Base-by-base conservation (phyloP, 2,329 filamentous ascomycete species). In the Cladosporium sp. region DNA sequence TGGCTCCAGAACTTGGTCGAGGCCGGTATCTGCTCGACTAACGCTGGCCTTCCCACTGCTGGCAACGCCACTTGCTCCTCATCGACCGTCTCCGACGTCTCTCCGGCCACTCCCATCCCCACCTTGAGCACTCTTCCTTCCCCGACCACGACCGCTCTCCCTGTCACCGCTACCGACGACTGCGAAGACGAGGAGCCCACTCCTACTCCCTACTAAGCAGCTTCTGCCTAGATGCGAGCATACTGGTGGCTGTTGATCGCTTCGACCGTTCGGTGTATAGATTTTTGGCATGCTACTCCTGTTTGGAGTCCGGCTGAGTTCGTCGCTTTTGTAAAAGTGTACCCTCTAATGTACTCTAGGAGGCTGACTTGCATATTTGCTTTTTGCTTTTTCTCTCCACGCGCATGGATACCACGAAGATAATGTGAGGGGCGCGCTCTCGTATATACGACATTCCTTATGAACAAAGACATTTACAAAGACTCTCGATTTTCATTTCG, bases 1-100 rank as follows among this genome's bases (percentile, higher is more conserved):
- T 77, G 75, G 74, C 69, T 77, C 52, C 67, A 71, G 65, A 73
- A 75, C 65, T 63, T 75, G 35, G 50, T 67, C 35, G 72, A 69
- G 21, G 71, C 72, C 6, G 71, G 71, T 28, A 70, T 73, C 57
- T 74, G 72, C 65, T 52, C 44, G 12, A 40, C 52, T 35, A 44
- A 23, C 26, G 62, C 62, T 23, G 62, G 63, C 31, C 55, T 65
- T 23, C 55, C 63, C 3, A 46, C 62, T 31, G 29, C 18, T 26
- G 29, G 21, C 44, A 56, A 50, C 35, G 28, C 35, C 3, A 57
- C 52, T 26, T 64, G 52, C 29, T 26, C 52, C n/a, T 40, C 52
- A 12, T 37, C 28, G 29, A 64, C 61, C 18, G 37, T 37, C 21
- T 40, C 33, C 50, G 44, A 49, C 21, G 60, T 55, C 49, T 40